phyloP scores from a whole-genome alignment of 805 yeast species.

The Metschnikowia santaceciliae region DNA sequence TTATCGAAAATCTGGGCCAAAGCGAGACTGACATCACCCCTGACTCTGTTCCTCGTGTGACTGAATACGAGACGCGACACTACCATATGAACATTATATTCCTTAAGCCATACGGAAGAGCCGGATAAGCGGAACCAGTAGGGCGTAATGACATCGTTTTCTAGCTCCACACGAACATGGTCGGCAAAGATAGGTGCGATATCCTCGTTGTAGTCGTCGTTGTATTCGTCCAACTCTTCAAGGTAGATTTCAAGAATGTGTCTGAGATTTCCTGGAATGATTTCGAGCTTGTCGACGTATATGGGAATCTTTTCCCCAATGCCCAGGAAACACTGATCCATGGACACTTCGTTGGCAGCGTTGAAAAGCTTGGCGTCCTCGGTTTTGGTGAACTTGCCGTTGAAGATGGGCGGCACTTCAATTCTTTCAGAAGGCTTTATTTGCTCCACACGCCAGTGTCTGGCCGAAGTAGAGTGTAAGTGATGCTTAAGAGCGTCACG shows the following conservation, averaged over 20 bases:
- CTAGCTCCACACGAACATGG: constrained; percentile 10
- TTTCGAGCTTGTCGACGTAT: constrained; percentile 3
- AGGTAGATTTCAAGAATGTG: constrained; percentile 1
- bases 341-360: neutral
- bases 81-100: constrained; percentile 19
- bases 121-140: constrained; percentile 23
- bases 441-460: constrained; percentile 3
- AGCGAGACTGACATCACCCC: constrained; percentile 17
- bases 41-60: constrained; percentile 15
- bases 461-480: constrained; percentile 7
- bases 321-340: neutral
- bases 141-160: constrained; percentile 4
- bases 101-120: constrained; percentile 21
- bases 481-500: constrained; percentile 1
- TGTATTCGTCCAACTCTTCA: constrained; percentile 8
- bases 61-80: constrained; percentile 20
- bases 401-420: constrained; percentile 3
- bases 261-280: constrained; percentile 6
- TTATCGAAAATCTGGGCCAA: constrained; percentile 20
- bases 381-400: neutral
- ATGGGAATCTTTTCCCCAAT: neutral
- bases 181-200: constrained; percentile 8
- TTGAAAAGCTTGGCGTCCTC: constrained; percentile 1
- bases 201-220: constrained; percentile 10
- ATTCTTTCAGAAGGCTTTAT: constrained; percentile 1